A percentile compares a stretch with the other conserved stretches of the same genome.
Evolutionary conservation across 2,329 filamentous ascomycete species (phyloP).

Genomic region (Dichotomopilus funicola): DNA sequence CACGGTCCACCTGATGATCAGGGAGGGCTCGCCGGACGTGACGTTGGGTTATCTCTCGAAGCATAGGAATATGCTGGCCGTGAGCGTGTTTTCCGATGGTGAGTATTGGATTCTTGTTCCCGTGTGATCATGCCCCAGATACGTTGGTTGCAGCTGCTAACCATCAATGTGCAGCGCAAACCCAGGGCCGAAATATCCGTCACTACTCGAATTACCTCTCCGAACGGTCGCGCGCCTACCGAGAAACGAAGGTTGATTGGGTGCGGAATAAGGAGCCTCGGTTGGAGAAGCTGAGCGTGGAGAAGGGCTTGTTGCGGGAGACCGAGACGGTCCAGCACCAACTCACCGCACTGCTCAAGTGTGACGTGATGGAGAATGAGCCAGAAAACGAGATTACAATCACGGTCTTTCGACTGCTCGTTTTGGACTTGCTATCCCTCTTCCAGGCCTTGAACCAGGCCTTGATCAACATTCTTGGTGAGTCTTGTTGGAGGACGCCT

Average conservation of each 20-base stretch:
- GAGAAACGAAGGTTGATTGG: slow-evolving; percentile 82
- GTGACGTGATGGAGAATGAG: slow-evolving; percentile 80
- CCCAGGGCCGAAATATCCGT: slow-evolving; percentile 89
- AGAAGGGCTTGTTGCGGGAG: slow-evolving; percentile 87
- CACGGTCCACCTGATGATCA: slow-evolving; percentile 93
- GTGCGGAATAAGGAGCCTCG: slow-evolving; percentile 76
- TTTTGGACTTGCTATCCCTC: slow-evolving; percentile 79
- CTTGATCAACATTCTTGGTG: slow-evolving; percentile 93
- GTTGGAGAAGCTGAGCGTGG: slow-evolving; percentile 77
- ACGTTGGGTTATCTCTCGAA: slow-evolving; percentile 79
- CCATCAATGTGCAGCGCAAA: slow-evolving; percentile 59
- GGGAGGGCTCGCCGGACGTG: slow-evolving; percentile 84
- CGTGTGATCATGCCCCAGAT: not conserved
- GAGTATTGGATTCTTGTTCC: slow-evolving; percentile 31
- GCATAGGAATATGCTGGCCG: slow-evolving; percentile 75
- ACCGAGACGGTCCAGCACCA: slow-evolving; percentile 87
- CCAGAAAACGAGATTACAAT: slow-evolving; percentile 95
- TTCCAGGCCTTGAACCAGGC: slow-evolving; percentile 96
- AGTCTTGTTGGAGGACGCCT: slow-evolving; percentile 24
- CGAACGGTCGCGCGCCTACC: slow-evolving; percentile 74
- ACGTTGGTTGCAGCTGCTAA: slow-evolving; percentile 6
- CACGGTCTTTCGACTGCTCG: slow-evolving; percentile 85
- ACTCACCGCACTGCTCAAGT: slow-evolving; percentile 77
- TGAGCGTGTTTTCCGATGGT: slow-evolving; percentile 92
- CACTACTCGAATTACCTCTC: slow-evolving; percentile 84